Evolutionary conservation across 805 yeast species (phyloP), one percentile per base, ranked within the genome.

Genomic region (Wickerhamomyces bisporus): DNA sequence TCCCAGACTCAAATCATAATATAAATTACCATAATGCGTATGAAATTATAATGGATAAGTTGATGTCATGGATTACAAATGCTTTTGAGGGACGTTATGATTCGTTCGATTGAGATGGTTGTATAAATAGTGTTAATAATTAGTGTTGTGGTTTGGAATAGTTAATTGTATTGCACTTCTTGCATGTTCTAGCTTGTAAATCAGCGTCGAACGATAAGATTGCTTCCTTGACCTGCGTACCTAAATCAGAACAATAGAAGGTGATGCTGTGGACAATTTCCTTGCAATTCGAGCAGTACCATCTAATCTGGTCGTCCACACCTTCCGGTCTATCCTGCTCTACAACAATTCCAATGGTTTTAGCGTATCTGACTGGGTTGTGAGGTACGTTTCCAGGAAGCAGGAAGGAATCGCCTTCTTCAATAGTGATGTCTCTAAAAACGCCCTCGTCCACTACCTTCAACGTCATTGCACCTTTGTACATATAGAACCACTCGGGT

Each of bases 1-100:
- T 81, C 63, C 98, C 98, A 0, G 98, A 93, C 58, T 84, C 95
- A 18, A 91, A 89, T 55, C 98, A 93, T 58, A 70, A 81, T 33
- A 91, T 93, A 32, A 61, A 60, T 35, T 79, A 70, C 57, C 94
- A 93, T 61, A 86, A 87, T 57, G 96, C 95, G 4, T 76, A 79
- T 56, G 61, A 64, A 11, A 70, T 88, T 26, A 81, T 93, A 9
- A 86, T 75, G 57, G 85, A 79, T 48, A 79, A 82, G 57, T 60
- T 93, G 32, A 68, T 70, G 45, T 57, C 61, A 37, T 89, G 98
- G 98, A 49, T 83, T 48, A 52, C 57, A 34, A 65, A 71, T 46
- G 86, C 86, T 0, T 81, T 78, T 48, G 55, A 45, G 9, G 75
- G 75, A 2, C 46, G 45, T 23, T 59, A 58, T 33, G 62, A 58